Percentiles rank a stretch among this genome's conserved stretches.
Evolutionary conservation across 495 filamentous ascomycete species (phyloP).

Genomic region (Daldinia caldariorum): DNA sequence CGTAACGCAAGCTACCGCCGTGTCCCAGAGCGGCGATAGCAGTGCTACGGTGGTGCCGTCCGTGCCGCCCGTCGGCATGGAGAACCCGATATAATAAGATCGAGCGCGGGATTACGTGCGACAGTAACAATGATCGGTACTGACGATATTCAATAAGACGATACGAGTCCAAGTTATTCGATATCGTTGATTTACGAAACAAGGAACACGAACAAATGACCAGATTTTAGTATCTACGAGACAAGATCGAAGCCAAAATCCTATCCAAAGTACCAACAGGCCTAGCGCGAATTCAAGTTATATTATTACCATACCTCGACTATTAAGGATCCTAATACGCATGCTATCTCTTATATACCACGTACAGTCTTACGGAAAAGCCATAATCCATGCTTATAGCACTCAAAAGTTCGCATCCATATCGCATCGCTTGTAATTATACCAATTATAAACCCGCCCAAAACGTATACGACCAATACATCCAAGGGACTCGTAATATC

Average conservation of each 20-base stretch:
- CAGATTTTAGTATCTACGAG: too few species aligned
- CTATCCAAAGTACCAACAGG: neutral
- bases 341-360: neutral
- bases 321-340: neutral
- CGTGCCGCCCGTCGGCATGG: slow-evolving; percentile 43
- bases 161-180: neutral
- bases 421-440: neutral
- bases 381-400: neutral
- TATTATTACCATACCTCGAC: too few species aligned
- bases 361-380: neutral
- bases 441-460: neutral
- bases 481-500: neutral
- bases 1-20: slow-evolving; percentile 11
- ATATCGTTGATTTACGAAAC: neutral
- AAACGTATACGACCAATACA: neutral
- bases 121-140: neutral
- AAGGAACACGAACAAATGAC: too few species aligned
- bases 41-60: slow-evolving; percentile 27
- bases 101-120: neutral
- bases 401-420: neutral
- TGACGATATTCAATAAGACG: neutral
- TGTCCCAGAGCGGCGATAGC: slow-evolving; percentile 27
- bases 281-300: neutral
- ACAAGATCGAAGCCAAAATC: neutral
- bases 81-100: slow-evolving; percentile 47